Evolutionary conservation across 257 asterid genomes (phyloP).

Genomic region (Przewalskia tangutica): DNA sequence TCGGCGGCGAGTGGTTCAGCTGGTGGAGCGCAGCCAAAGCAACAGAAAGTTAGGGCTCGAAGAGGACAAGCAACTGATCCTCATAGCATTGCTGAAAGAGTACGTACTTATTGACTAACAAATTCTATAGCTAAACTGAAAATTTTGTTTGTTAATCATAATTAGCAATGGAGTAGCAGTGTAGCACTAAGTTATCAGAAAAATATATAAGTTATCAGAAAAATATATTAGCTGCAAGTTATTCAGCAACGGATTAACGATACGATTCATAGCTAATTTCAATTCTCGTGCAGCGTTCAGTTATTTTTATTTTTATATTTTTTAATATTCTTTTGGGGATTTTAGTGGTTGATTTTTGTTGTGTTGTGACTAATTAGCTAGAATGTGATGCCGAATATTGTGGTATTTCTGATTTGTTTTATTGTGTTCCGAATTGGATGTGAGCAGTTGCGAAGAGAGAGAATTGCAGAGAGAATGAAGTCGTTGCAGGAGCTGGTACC

Average conservation of each 20-base stretch:
- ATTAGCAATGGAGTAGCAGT: too few species aligned
- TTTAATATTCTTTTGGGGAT: background rate
- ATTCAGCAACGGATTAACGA: too few species aligned
- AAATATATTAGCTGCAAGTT: too few species aligned
- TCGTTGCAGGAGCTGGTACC: conserved; percentile 87
- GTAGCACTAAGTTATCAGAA: too few species aligned
- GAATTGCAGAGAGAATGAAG: conserved; percentile 99
- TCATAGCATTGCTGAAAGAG: conserved; percentile 97
- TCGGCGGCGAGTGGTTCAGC: conserved; percentile 45
- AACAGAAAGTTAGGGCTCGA: conserved; percentile 88
- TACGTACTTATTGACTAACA: conserved; percentile 21
- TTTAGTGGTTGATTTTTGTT: background rate
- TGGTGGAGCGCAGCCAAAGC: conserved; percentile 47
- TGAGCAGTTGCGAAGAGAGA: conserved; percentile 91
- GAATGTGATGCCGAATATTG: conserved; percentile 16
- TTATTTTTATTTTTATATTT: background rate
- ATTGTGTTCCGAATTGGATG: conserved; percentile 13
- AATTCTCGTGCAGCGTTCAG: background rate
- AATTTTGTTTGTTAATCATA: too few species aligned
- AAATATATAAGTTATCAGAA: too few species aligned
- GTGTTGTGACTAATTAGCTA: background rate
- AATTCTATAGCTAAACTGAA: too few species aligned
- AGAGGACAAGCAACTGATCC: conserved; percentile 99
- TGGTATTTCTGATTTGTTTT: conserved; percentile 6
- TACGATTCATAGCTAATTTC: too few species aligned